phyloP scores from a whole-genome alignment of 2,329 filamentous ascomycete species.

The Scopulariopsis brevicaulis region DNA sequence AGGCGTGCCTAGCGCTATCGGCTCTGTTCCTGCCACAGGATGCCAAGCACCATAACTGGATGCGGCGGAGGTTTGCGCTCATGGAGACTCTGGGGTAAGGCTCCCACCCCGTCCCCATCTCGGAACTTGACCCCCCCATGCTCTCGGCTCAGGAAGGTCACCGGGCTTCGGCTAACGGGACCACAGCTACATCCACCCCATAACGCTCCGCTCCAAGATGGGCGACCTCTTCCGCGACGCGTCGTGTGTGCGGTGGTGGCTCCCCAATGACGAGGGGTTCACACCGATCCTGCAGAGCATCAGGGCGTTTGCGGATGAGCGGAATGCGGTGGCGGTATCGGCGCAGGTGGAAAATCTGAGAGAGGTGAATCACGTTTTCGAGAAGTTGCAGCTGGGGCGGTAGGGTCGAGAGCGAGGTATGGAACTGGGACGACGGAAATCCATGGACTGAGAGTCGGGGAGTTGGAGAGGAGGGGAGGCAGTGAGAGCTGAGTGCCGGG shows the following conservation, averaged over 20 bases:
- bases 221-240: conserved; percentile 62
- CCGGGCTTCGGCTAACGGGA: conserved; percentile 22
- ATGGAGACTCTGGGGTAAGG: conserved; percentile 72
- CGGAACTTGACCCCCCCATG: neutral
- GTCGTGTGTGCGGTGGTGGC: conserved; percentile 75
- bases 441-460: neutral
- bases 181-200: conserved; percentile 66
- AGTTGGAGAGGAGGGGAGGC: neutral
- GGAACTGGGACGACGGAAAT: neutral
- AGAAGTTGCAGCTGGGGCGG: conserved; percentile 32
- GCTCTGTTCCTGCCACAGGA: conserved; percentile 73
- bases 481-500: neutral
- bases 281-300: conserved; percentile 64
- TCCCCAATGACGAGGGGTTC: conserved; percentile 70
- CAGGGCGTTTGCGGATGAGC: conserved; percentile 70
- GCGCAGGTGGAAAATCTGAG: conserved; percentile 53
- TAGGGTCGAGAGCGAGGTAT: neutral
- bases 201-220: conserved; percentile 63
- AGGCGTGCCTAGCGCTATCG: conserved; percentile 66
- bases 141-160: neutral
- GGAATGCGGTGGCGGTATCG: conserved; percentile 49
- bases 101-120: neutral
- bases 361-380: conserved; percentile 66
- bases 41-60: conserved; percentile 62
- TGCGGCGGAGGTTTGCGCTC: conserved; percentile 64